Percentiles rank a stretch among this genome's conserved stretches.
phyloP scores from a whole-genome alignment of 2,329 filamentous ascomycete genomes.

The Aaosphaeria pasadenensis region DNA sequence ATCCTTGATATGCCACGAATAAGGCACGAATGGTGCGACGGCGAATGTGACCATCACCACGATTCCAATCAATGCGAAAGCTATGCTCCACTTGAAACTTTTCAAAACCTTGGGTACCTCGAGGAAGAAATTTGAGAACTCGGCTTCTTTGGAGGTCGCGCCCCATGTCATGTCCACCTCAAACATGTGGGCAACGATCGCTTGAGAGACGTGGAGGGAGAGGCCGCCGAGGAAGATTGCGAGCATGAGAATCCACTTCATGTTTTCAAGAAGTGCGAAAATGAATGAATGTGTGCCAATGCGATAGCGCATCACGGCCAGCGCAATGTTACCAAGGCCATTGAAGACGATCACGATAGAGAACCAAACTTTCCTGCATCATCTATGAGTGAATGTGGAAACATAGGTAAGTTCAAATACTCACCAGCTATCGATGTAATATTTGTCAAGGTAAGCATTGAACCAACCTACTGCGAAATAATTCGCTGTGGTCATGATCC shows the following conservation, averaged over 20 bases:
- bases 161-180: conserved; percentile 84
- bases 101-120: conserved; percentile 76
- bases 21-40: conserved; percentile 61
- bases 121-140: conserved; percentile 81
- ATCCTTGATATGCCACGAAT: conserved; percentile 47
- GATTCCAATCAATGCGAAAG: conserved; percentile 60
- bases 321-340: conserved; percentile 55
- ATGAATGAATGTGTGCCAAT: conserved; percentile 53
- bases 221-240: conserved; percentile 79
- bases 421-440: conserved; percentile 58
- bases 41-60: conserved; percentile 63
- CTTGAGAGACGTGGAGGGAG: conserved; percentile 75
- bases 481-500: conserved; percentile 63
- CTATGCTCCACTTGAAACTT: conserved; percentile 72
- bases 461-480: conserved; percentile 70
- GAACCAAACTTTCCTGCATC: conserved; percentile 27
- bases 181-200: conserved; percentile 77
- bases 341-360: conserved; percentile 63
- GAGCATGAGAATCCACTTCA: conserved; percentile 63
- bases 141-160: conserved; percentile 76
- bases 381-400: background rate
- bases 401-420: background rate
- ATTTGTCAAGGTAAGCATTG: conserved; percentile 72
- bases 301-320: conserved; percentile 61
- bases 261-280: conserved; percentile 52